A percentile compares a stretch with the other conserved stretches of the same genome.
Evolutionary conservation across 108 stramenopile species (phyloP).

Genomic region (Phaeodactylum tricornutum): DNA sequence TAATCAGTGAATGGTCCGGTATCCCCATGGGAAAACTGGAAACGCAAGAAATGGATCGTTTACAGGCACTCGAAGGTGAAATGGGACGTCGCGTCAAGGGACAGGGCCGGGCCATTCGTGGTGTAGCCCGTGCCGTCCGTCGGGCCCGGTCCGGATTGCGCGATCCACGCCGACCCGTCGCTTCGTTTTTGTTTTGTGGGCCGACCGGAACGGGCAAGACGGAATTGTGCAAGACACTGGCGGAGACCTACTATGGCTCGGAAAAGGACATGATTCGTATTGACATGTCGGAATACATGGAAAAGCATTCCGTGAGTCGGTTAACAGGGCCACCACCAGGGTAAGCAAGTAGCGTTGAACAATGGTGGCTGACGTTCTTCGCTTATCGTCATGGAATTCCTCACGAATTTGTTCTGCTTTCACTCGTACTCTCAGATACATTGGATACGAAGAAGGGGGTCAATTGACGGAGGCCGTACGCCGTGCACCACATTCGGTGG

Average conservation of each 20-base stretch:
- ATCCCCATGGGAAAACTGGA: slow-evolving; percentile 74
- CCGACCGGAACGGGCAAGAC: slow-evolving; percentile 91
- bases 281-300: slow-evolving; percentile 91
- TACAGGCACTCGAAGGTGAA: slow-evolving; percentile 62
- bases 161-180: slow-evolving; percentile 68
- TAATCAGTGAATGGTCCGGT: slow-evolving; percentile 58
- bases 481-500: slow-evolving; percentile 63
- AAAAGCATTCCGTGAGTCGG: slow-evolving; percentile 81
- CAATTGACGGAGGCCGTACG: slow-evolving; percentile 94
- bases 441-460: slow-evolving; percentile 93
- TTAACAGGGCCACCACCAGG: slow-evolving; percentile 95
- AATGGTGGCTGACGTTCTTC: background rate
- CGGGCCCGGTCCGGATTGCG: slow-evolving; percentile 78
- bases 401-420: background rate
- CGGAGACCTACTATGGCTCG: slow-evolving; percentile 80
- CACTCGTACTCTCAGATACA: too few relatives aligned
- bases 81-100: slow-evolving; percentile 78
- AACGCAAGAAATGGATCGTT: slow-evolving; percentile 67
- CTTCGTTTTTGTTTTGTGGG: slow-evolving; percentile 86
- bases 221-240: slow-evolving; percentile 84
- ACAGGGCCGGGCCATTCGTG: slow-evolving; percentile 70
- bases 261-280: slow-evolving; percentile 89
- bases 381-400: background rate
- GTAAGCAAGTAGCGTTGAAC: slow-evolving; percentile 14
- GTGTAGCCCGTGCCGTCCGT: slow-evolving; percentile 76